Evolutionary conservation across 2,329 filamentous ascomycete species (phyloP).

Genomic region (Phyllosticta paracitricarpa): DNA sequence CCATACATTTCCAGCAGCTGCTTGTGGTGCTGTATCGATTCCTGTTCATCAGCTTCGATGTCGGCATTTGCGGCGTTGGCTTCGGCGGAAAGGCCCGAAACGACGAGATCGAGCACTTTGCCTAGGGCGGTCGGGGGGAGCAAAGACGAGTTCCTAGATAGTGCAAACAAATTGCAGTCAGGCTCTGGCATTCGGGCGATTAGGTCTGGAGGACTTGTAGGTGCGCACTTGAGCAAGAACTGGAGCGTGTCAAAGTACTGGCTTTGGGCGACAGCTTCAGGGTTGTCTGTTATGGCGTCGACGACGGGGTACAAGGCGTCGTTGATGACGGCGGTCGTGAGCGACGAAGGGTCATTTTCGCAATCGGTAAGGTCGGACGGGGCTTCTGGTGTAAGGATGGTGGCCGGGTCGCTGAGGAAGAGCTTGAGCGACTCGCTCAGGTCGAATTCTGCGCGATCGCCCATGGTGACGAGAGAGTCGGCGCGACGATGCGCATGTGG

Average conservation of each 20-base stretch:
- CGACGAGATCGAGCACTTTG: constrained; percentile 86
- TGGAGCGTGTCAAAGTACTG: constrained; percentile 85
- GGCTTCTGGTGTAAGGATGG: constrained; percentile 77
- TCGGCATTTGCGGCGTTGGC: constrained; percentile 78
- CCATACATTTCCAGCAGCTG: constrained; percentile 86
- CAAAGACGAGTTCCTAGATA: constrained; percentile 61
- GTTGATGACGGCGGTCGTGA: constrained; percentile 72
- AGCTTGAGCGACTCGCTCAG: constrained; percentile 94
- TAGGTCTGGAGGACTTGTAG: constrained; percentile 37
- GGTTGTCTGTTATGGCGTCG: constrained; percentile 83
- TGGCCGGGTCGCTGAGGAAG: constrained; percentile 86
- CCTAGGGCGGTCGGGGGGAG: constrained; percentile 75
- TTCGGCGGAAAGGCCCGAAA: constrained; percentile 75
- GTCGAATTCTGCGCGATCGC: constrained; percentile 66
- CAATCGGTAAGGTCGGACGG: constrained; percentile 75
- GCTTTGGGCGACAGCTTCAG: constrained; percentile 73
- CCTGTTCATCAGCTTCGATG: constrained; percentile 85
- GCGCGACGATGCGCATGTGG: constrained; percentile 13
- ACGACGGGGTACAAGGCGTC: constrained; percentile 82
- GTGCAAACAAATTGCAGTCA: background rate
- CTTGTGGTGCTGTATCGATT: constrained; percentile 77
- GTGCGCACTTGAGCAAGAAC: constrained; percentile 89
- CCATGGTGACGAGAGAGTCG: constrained; percentile 45
- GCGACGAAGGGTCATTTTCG: constrained; percentile 80
- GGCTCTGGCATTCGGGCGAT: background rate